Evolutionary conservation across 1,284 basidiomycete species (phyloP), one percentile per base, ranked within the genome.

Genomic region (Rhodotorula sp.): DNA sequence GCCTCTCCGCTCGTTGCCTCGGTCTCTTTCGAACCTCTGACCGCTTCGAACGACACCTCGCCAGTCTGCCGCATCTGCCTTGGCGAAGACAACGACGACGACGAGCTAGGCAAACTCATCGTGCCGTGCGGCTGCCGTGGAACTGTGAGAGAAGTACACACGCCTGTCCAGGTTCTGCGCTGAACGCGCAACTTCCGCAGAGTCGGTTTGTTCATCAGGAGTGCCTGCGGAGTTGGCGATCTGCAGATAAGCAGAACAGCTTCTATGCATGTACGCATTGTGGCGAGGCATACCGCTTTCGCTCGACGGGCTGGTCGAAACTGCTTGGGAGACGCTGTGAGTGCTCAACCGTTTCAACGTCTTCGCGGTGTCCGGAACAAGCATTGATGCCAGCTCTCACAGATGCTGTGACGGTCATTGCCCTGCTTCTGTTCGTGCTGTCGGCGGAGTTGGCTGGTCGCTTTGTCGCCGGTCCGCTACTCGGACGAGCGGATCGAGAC

Each of bases 101-200:
- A 45, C 13, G 52, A 63, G 9, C 59, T 61, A 1, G 64, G 64
- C 1, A 14, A 21, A 16, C 57, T 66, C n/a, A 52, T 66, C 16
- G 57, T 52, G 0, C 64, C 64, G 8, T 66, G 64, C 21, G 23
- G 25, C 50, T 66, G 64, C 45, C 59, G 64, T 21, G 64, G 64
- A 4, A 66, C 64, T 0, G 64, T 66, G 12, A 41, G 50, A 48
- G 21, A 3, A 16, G 9, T 23, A 21, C 34, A 49, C 44, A 4
- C 21, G 8, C 48, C n/a, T 25, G 4, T 14, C 23, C 34, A 5
- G 2, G 17, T 5, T 12, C 27, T 8, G 25, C 23, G 2, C 63
- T 44, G 12, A 19, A n/a, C 23, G 7, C 16, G 3, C 4, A 5
- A 10, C 17, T 14, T 42, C n/a, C 16, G 14, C 57, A 66, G 64